Evolutionary conservation across 495 filamentous ascomycete species (phyloP), one percentile per base, ranked within the genome.

Genomic region (Penicillium ochrochloron): DNA sequence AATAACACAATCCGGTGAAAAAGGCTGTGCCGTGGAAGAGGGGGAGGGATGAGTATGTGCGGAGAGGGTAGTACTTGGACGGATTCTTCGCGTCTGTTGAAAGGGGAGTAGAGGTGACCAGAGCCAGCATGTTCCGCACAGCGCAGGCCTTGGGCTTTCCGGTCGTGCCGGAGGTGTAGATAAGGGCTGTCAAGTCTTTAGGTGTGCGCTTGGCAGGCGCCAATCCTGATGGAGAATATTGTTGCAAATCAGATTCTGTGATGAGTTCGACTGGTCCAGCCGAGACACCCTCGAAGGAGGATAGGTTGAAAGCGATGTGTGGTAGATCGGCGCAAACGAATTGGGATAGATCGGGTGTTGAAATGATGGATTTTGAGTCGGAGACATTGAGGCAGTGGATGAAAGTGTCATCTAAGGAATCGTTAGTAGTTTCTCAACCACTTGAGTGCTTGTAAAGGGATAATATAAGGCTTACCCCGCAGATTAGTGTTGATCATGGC

Each of bases 401-500:
- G 60, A 98, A 84, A 0, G 93, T 84, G 35, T 81, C 81, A 39
- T 83, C 81, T 84, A 53, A 29, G 11, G 4, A 3, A 11, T 5
- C 21, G 59, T 66, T 39, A 56, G 55, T 41, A 5, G 3, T 25
- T 11, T 12, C 3, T 15, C 23, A 4, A 6, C 3, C 37, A 17
- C 14, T 17, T 15, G 0, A 41, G 15, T 42, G 15, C 39, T 17
- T 11, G 29, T 33, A 19, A 0, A 55, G 27, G 2, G 74, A 15
- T 31, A 17, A 21, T 37, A 0, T 1, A 56, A 25, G 33, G 1
- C 46, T 86, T 84, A 62, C 89, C 90, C 15, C 84, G 84, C 25
- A 98, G 76, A 66, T 97, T 97, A 69, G 92, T 96, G 73, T 99
- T 99, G 71, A 99, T 88, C 68, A 97, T 90, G 3, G 94, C 94